Evolutionary conservation across 768 basidiomycete genomes (phyloP).

Genomic region (Termitomyces sp.): DNA sequence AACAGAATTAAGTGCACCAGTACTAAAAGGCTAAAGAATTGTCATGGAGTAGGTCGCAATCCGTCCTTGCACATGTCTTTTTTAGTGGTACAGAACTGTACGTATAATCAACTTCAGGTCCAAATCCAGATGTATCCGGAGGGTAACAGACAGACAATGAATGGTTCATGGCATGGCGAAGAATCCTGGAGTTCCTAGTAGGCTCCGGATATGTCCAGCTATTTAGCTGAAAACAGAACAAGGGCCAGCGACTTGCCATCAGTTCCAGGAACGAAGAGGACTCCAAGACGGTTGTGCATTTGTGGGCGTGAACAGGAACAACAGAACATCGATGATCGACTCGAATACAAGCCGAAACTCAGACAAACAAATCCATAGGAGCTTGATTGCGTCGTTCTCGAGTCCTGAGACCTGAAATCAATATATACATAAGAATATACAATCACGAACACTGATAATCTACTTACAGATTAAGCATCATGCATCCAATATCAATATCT

Average conservation of each 20-base stretch:
- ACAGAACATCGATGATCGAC: neutral
- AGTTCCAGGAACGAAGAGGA: neutral
- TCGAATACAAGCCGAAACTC: neutral
- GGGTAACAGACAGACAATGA: no score
- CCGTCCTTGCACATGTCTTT: no score
- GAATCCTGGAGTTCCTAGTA: neutral
- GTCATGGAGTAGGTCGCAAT: no score
- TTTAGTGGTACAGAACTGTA: neutral
- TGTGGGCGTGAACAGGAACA: neutral
- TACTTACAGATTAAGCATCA: neutral
- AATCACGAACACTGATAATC: no score
- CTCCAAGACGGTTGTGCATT: neutral
- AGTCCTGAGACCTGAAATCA: neutral
- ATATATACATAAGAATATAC: neutral
- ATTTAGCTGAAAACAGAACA: neutral
- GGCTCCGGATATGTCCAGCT: neutral
- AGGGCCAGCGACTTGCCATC: neutral
- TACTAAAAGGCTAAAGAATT: no score
- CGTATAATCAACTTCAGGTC: neutral
- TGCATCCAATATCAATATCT: no score
- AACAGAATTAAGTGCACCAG: no score
- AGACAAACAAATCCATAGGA: neutral
- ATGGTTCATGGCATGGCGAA: neutral
- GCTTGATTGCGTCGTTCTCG: neutral
- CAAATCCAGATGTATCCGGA: neutral